Percentiles rank a stretch among this genome's conserved stretches.
Conservation (phyloP, 2,329 filamentous ascomycete genomes). For the Ceratocystis ficicola region DNA sequence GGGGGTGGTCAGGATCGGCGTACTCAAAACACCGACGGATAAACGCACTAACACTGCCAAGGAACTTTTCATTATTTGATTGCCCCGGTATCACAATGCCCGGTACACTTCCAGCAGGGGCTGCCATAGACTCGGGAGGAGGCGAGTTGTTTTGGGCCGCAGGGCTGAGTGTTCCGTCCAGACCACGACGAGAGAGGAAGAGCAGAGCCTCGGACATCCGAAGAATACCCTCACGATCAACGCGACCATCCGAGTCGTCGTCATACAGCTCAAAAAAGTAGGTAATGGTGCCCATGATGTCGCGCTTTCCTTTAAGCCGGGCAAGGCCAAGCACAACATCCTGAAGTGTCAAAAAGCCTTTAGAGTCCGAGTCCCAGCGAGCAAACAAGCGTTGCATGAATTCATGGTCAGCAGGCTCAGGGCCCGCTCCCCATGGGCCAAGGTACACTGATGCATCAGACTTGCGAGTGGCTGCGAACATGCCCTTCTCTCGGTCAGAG, state of each 20-base stretch:
- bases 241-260: conserved; percentile 77
- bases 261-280: conserved; percentile 98
- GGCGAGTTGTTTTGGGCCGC: conserved; percentile 33
- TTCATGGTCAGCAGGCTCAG: conserved; percentile 77
- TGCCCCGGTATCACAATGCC: conserved; percentile 37
- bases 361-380: conserved; percentile 73
- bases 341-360: conserved; percentile 69
- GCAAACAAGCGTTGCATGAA: conserved; percentile 81
- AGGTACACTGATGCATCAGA: conserved; percentile 28
- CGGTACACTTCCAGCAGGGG: conserved; percentile 22
- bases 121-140: conserved; percentile 28
- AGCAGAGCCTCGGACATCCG: conserved; percentile 87
- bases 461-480: conserved; percentile 45
- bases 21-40: conserved; percentile 97
- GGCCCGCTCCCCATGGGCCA: conserved; percentile 45
- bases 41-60: conserved; percentile 88
- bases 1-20: conserved; percentile 76
- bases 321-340: conserved; percentile 87
- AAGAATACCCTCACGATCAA: conserved; percentile 89
- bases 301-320: conserved; percentile 78
- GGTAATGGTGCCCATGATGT: conserved; percentile 95
- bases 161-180: conserved; percentile 62
- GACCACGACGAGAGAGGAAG: conserved; percentile 78
- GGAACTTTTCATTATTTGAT: conserved; percentile 71
- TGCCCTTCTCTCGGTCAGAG: conserved; percentile 45